A percentile compares a stretch with the other conserved stretches of the same genome.
Evolutionary conservation across 768 basidiomycete species (phyloP).

Genomic region (Trametopsis cervina): DNA sequence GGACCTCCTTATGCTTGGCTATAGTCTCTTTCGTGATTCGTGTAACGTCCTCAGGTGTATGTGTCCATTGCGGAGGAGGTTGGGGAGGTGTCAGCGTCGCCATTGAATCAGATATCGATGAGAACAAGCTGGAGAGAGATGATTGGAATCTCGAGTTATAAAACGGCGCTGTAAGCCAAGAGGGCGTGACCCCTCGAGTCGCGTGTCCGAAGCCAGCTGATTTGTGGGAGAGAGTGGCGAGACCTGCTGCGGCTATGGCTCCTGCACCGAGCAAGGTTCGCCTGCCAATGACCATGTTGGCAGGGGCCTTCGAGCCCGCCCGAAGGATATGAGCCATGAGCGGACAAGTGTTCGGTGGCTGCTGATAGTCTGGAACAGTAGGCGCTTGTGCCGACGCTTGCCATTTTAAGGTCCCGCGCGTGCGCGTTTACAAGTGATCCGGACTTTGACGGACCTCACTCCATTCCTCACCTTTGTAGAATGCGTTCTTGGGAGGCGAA

Average conservation of each 20-base stretch:
- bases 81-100: constrained; percentile 59
- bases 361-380: not conserved
- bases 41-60: constrained; percentile 54
- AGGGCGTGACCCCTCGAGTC: constrained; percentile 12
- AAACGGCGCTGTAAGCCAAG: not conserved
- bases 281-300: not conserved
- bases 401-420: too few relatives aligned
- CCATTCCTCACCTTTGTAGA: too few relatives aligned
- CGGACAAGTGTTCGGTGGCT: not conserved
- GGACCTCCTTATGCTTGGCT: constrained; percentile 42
- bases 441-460: too few relatives aligned
- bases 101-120: constrained; percentile 23
- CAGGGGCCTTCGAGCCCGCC: not conserved
- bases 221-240: constrained; percentile 11
- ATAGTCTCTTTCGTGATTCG: constrained; percentile 53
- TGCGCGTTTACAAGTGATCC: too few relatives aligned
- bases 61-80: constrained; percentile 57
- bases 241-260: constrained; percentile 15
- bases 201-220: constrained; percentile 11
- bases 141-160: constrained; percentile 18
- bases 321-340: not conserved
- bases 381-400: too few relatives aligned
- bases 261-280: constrained; percentile 11
- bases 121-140: constrained; percentile 21
- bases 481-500: too few relatives aligned